These are phyloP conservation scores for Solanum pimpinellifolium DNA, from an alignment of 257 asterid genomes.

Conservation along the genomic window DNA sequence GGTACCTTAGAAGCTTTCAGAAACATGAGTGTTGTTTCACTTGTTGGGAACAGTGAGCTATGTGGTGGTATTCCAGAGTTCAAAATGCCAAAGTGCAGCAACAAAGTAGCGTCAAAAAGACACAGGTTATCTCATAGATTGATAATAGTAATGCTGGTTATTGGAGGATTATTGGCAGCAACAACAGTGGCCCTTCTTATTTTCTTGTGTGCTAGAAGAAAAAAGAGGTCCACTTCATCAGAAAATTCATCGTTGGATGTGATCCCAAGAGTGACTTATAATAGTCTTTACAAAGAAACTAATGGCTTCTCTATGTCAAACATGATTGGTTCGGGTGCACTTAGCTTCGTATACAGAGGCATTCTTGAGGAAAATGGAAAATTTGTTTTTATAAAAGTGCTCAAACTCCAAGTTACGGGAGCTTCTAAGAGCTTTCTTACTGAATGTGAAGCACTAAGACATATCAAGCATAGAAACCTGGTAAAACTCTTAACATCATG, in stretches of 20 bases:
- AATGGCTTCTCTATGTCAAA: constrained; percentile 4
- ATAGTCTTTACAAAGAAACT: constrained; percentile 1
- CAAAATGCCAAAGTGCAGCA: constrained; percentile 1
- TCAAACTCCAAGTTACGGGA: constrained; percentile 11
- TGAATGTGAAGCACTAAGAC: constrained; percentile 15
- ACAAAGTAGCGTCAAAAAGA: background rate
- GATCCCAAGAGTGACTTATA: constrained; percentile 3
- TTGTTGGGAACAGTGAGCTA: constrained; percentile 1
- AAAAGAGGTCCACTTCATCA: background rate
- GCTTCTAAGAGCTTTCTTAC: constrained; percentile 13
- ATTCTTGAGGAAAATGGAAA: background rate
- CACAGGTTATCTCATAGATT: background rate
- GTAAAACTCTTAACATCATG: constrained; percentile 18
- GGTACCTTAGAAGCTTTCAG: constrained; percentile 8
- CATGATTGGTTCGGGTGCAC: constrained; percentile 7
- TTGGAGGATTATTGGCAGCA: background rate
- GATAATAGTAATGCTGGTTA: background rate
- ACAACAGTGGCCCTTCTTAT: background rate
- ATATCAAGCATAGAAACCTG: constrained; percentile 15
- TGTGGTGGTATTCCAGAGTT: constrained; percentile 4
- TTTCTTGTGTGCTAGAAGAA: background rate
- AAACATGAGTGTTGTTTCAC: background rate
- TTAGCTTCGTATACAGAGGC: constrained; percentile 13
- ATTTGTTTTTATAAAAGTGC: constrained; percentile 10
- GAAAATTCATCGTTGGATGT: background rate